These are phyloP conservation scores for Tulasnella sp. DNA, from an alignment of 768 basidiomycete genomes.

Conservation along the genomic window DNA sequence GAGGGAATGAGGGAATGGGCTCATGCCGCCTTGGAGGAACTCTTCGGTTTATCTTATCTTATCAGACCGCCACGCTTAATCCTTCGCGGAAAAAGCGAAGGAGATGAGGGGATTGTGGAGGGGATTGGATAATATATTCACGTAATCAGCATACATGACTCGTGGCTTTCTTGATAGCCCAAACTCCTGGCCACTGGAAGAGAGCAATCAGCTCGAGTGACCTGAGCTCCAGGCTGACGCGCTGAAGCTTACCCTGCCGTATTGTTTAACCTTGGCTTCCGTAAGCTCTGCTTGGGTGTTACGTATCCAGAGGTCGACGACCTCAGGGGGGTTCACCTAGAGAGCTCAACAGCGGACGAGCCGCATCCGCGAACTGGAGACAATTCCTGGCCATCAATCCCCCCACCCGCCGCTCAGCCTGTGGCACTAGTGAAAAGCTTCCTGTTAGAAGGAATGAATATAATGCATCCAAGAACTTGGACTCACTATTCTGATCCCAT, in stretches of 20 bases:
- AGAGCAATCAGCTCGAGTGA: not conserved
- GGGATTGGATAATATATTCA: not conserved
- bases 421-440: not conserved
- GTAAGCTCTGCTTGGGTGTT: not conserved
- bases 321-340: slow-evolving; percentile 1
- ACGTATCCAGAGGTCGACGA: slow-evolving; percentile 5
- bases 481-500: not conserved
- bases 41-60: not conserved
- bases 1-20: not conserved
- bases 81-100: not conserved
- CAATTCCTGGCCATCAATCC: not conserved
- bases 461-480: not conserved
- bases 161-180: not conserved
- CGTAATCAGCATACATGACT: not conserved
- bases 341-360: not conserved
- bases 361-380: not conserved
- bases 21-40: not conserved
- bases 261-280: slow-evolving; percentile 12
- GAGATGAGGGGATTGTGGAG: not conserved
- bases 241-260: not conserved
- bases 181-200: slow-evolving; percentile 10
- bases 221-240: not conserved
- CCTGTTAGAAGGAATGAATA: not conserved
- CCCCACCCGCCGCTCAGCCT: not conserved
- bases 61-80: not conserved